phyloP scores from a whole-genome alignment of 257 asterid species.

The Henckelia pumila region DNA sequence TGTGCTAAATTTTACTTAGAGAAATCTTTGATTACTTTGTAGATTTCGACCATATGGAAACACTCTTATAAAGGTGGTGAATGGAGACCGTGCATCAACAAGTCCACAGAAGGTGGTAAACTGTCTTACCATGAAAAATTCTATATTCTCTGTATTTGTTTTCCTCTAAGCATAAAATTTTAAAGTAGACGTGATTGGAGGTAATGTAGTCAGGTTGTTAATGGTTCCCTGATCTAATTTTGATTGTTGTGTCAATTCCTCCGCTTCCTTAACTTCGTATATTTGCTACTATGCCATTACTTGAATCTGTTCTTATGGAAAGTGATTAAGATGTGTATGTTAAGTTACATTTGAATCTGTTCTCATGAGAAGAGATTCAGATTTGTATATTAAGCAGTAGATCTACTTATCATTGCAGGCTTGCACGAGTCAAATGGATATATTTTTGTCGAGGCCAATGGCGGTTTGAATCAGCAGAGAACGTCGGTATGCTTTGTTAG shows the following conservation, averaged over 20 bases:
- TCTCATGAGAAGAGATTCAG: slow-evolving; percentile 14
- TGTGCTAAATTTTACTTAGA: slow-evolving; percentile 28
- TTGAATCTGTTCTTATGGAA: not conserved
- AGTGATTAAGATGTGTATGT: not conserved
- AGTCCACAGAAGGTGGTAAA: slow-evolving; percentile 61
- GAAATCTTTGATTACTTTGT: slow-evolving; percentile 25
- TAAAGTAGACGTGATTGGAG: slow-evolving; percentile 17
- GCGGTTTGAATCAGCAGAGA: slow-evolving; percentile 97
- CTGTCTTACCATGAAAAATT: slow-evolving; percentile 22
- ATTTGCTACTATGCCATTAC: not conserved
- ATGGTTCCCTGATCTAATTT: not conserved
- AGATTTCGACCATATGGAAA: slow-evolving; percentile 94
- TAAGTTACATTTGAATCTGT: slow-evolving; percentile 2
- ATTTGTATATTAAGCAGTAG: slow-evolving; percentile 22
- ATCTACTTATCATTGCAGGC: slow-evolving; percentile 27
- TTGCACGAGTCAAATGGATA: slow-evolving; percentile 56
- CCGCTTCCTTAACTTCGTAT: not conserved
- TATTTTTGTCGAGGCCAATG: slow-evolving; percentile 77
- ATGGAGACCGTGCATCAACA: slow-evolving; percentile 89
- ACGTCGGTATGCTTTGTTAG: slow-evolving; percentile 59
- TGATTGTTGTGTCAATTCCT: not conserved
- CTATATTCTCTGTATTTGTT: not conserved
- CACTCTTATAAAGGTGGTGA: slow-evolving; percentile 81
- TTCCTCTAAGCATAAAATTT: not conserved
- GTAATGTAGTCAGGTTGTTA: not conserved